These are phyloP conservation scores for Coniochaeta pulveracea DNA, from an alignment of 2,329 filamentous ascomycete species.

Conservation along the genomic window DNA sequence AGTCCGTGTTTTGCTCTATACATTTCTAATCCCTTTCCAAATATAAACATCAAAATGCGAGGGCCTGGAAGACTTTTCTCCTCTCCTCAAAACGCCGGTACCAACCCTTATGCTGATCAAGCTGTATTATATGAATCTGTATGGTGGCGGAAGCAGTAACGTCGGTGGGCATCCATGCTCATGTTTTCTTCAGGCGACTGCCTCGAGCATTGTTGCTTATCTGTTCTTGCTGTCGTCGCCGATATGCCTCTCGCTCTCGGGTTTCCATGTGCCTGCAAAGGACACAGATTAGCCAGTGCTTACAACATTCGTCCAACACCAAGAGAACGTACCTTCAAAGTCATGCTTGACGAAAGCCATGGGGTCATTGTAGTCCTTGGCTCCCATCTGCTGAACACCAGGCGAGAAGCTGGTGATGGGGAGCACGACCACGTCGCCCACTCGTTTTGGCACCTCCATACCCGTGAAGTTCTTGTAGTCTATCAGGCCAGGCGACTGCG, in stretches of 20 bases:
- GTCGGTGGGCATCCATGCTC: background rate
- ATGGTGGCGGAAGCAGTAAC: slow-evolving; percentile 6
- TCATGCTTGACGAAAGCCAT: slow-evolving; percentile 98
- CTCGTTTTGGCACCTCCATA: slow-evolving; percentile 70
- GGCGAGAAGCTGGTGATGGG: slow-evolving; percentile 97
- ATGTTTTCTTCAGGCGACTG: no score
- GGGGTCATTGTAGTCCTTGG: slow-evolving; percentile 76
- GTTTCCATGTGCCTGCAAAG: slow-evolving; percentile 72
- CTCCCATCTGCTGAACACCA: slow-evolving; percentile 86
- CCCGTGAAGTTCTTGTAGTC: slow-evolving; percentile 84
- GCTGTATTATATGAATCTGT: slow-evolving; percentile 4
- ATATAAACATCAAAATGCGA: no score
- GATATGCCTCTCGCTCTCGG: slow-evolving; percentile 59
- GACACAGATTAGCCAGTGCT: slow-evolving; percentile 10
- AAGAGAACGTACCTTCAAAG: slow-evolving; percentile 64
- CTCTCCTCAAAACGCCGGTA: background rate
- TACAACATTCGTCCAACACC: background rate
- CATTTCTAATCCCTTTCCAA: no score
- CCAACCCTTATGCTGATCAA: slow-evolving; percentile 1
- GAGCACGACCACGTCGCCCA: slow-evolving; percentile 86
- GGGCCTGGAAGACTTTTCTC: no score
- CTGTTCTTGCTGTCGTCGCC: slow-evolving; percentile 28
- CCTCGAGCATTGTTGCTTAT: background rate
- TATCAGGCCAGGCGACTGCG: slow-evolving; percentile 57
- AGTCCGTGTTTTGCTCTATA: no score